Conservation (phyloP, 78 protist genomes). For the Dictyostelium purpureum region DNA sequence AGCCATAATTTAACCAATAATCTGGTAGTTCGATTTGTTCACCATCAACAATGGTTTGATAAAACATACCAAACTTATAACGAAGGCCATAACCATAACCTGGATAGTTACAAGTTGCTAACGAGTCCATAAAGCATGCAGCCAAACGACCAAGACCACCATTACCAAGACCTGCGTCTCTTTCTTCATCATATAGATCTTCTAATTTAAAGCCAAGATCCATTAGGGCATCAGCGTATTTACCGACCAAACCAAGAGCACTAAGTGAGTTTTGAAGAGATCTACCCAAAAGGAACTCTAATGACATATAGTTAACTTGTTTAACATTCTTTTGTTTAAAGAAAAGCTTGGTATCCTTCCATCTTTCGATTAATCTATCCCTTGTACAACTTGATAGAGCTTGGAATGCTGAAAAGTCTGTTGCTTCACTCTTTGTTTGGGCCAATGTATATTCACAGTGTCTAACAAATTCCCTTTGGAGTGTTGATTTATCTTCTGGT, state of each 20-base stretch:
- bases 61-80: constrained; percentile 89
- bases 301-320: constrained; percentile 78
- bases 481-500: constrained; percentile 44
- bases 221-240: constrained; percentile 82
- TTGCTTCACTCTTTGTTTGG: constrained; percentile 49
- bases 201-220: constrained; percentile 85
- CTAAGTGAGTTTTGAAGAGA: constrained; percentile 84
- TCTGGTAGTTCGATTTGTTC: constrained; percentile 94
- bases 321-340: constrained; percentile 69
- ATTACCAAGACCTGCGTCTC: constrained; percentile 98
- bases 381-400: constrained; percentile 78
- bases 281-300: constrained; percentile 97
- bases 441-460: constrained; percentile 85
- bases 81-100: constrained; percentile 94
- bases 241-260: constrained; percentile 84
- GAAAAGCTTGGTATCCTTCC: constrained; percentile 84
- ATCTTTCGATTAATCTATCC: constrained; percentile 83
- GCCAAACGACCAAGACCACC: constrained; percentile 97
- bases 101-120: constrained; percentile 94
- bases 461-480: constrained; percentile 71
- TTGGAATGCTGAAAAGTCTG: constrained; percentile 55
- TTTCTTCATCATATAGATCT: constrained; percentile 91
- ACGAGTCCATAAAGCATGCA: constrained; percentile 97
- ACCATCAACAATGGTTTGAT: constrained; percentile 91
- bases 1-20: constrained; percentile 90